Conservation (phyloP, 2,329 filamentous ascomycete genomes). For the Lachnellula suecica region DNA sequence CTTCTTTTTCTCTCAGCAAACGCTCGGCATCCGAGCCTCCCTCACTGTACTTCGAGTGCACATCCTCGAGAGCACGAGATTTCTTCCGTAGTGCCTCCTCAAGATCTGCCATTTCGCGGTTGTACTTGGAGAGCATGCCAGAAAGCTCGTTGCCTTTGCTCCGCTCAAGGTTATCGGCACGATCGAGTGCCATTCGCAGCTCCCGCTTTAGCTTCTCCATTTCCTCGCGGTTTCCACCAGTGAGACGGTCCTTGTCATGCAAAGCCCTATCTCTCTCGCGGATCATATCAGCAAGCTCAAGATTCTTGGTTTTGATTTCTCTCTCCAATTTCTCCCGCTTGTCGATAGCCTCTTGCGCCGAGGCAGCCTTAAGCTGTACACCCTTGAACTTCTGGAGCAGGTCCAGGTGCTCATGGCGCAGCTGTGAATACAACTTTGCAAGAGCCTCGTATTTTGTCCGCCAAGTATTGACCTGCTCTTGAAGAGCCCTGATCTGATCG, state of each 20-base stretch:
- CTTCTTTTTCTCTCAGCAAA: constrained; percentile 88
- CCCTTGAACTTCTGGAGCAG: constrained; percentile 94
- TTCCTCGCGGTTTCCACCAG: constrained; percentile 86
- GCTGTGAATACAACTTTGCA: constrained; percentile 94
- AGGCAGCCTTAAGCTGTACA: constrained; percentile 93
- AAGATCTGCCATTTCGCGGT: constrained; percentile 93
- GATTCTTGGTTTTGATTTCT: constrained; percentile 98
- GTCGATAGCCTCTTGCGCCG: constrained; percentile 95
- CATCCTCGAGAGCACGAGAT: constrained; percentile 81
- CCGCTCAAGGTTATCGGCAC: constrained; percentile 87
- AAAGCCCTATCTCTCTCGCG: constrained; percentile 90
- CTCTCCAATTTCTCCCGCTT: constrained; percentile 91
- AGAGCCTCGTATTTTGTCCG: constrained; percentile 94
- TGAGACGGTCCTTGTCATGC: constrained; percentile 87
- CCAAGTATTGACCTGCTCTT: constrained; percentile 98
- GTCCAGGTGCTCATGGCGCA: constrained; percentile 92
- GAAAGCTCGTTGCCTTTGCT: constrained; percentile 95
- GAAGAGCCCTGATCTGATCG: constrained; percentile 87
- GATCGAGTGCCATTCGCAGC: constrained; percentile 85
- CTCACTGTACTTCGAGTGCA: constrained; percentile 74
- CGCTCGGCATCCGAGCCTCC: constrained; percentile 84
- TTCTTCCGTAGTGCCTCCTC: constrained; percentile 91
- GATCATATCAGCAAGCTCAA: constrained; percentile 99
- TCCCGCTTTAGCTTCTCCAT: constrained; percentile 93
- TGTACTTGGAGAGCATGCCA: constrained; percentile 91